Conservation (phyloP, 768 basidiomycete genomes). For the Phanerodontia chrysosporium region DNA sequence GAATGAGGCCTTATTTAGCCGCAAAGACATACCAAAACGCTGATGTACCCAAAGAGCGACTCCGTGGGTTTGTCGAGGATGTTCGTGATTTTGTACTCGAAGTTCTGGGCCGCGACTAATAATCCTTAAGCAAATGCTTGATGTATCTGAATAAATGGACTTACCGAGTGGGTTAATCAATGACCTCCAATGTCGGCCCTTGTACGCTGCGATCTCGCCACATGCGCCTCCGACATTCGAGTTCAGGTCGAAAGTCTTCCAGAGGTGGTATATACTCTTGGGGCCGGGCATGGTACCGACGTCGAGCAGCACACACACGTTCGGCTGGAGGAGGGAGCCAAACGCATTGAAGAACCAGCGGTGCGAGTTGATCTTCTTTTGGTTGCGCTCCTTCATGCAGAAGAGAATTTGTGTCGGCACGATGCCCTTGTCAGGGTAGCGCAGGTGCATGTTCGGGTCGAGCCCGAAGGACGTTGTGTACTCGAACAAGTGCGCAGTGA, state of each 20-base stretch:
- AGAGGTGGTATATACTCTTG: slow-evolving; percentile 88
- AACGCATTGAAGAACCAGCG: slow-evolving; percentile 98
- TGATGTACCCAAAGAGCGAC: slow-evolving; percentile 92
- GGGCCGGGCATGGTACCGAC: slow-evolving; percentile 90
- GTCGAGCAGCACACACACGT: slow-evolving; percentile 88
- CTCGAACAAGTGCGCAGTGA: slow-evolving; percentile 78
- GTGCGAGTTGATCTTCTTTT: slow-evolving; percentile 96
- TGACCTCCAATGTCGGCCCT: slow-evolving; percentile 80
- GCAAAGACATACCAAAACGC: slow-evolving; percentile 71
- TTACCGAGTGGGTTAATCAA: slow-evolving; percentile 81
- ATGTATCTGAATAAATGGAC: slow-evolving; percentile 10
- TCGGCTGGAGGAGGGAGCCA: slow-evolving; percentile 78
- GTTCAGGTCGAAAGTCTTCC: slow-evolving; percentile 92
- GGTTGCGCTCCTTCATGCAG: slow-evolving; percentile 89
- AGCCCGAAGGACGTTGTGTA: slow-evolving; percentile 80
- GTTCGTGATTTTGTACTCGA: slow-evolving; percentile 90
- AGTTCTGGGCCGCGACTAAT: slow-evolving; percentile 89
- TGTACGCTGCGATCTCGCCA: slow-evolving; percentile 93
- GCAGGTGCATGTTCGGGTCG: slow-evolving; percentile 77
- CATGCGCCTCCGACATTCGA: slow-evolving; percentile 94
- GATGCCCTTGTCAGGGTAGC: slow-evolving; percentile 88
- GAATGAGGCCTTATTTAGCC: not conserved
- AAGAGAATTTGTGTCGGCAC: slow-evolving; percentile 94
- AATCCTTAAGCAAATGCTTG: not conserved
- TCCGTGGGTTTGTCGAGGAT: slow-evolving; percentile 90